Evolutionary conservation across 768 basidiomycete species (phyloP).

Genomic region (Amanita exitialis): DNA sequence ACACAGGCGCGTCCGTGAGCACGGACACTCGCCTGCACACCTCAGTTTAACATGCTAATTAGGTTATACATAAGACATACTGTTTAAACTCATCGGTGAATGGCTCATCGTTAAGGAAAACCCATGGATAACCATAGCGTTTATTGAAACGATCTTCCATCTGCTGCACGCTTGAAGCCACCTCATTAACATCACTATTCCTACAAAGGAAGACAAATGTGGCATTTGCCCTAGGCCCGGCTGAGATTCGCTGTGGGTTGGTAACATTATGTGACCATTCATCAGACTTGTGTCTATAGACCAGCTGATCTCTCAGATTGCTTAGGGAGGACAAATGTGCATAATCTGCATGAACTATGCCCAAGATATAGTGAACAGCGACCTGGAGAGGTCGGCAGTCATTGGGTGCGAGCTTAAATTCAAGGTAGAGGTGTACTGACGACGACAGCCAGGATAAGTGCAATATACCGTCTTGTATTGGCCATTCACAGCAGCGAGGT

Average conservation of each 20-base stretch:
- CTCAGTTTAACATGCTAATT: neutral
- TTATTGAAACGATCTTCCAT: constrained; percentile 83
- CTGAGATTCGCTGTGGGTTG: neutral
- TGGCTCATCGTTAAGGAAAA: constrained; percentile 77
- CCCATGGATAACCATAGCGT: constrained; percentile 65
- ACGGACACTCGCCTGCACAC: constrained; percentile 34
- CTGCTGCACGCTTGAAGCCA: constrained; percentile 47
- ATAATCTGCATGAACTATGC: constrained; percentile 40
- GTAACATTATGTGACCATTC: neutral
- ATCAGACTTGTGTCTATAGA: neutral
- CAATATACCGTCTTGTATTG: constrained; percentile 44
- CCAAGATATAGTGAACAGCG: constrained; percentile 44
- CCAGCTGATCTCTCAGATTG: constrained; percentile 23
- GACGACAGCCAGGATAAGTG: constrained; percentile 34
- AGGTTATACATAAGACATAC: constrained; percentile 19
- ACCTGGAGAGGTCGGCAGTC: constrained; percentile 26
- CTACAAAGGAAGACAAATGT: constrained; percentile 69
- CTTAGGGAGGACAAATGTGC: constrained; percentile 33
- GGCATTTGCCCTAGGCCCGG: constrained; percentile 47
- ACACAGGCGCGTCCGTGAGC: constrained; percentile 47
- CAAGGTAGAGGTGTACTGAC: constrained; percentile 21
- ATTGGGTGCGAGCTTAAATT: neutral
- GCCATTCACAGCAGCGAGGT: too few species aligned
- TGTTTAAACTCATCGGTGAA: constrained; percentile 67
- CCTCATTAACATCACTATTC: constrained; percentile 42